These are phyloP conservation scores for Solanum bulbocastanum DNA, from an alignment of 257 asterid genomes.

Conservation along the genomic window DNA sequence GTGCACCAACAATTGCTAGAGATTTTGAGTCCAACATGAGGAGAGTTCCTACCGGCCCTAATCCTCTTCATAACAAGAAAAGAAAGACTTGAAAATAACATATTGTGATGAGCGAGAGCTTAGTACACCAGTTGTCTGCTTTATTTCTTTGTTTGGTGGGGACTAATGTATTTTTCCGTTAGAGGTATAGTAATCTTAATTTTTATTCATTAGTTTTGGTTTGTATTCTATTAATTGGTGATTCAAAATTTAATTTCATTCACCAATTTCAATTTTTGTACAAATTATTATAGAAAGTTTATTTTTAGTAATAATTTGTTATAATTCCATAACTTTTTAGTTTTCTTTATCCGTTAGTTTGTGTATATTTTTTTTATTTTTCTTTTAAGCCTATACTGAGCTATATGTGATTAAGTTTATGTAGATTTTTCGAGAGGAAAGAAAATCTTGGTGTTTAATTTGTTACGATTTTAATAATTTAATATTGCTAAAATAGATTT, in stretches of 20 bases:
- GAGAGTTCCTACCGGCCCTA: slow-evolving; percentile 51
- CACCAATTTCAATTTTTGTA: slow-evolving; percentile 3
- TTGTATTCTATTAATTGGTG: slow-evolving; percentile 4
- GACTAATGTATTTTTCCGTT: not conserved
- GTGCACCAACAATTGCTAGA: not conserved
- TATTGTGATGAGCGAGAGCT: not conserved
- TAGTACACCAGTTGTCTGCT: not conserved
- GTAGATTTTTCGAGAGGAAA: not conserved
- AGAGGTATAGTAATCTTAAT: not conserved
- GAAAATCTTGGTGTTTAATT: not conserved
- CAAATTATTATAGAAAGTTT: slow-evolving; percentile 2
- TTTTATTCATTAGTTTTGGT: not conserved
- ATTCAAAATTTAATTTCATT: not conserved
- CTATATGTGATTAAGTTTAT: not conserved
- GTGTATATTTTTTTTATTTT: not conserved
- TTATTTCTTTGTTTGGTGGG: not conserved
- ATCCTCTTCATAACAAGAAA: slow-evolving; percentile 56
- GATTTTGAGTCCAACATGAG: slow-evolving; percentile 34
- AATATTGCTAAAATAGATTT: not conserved
- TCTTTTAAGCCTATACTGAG: not conserved
- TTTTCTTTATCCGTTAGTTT: not conserved
- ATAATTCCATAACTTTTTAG: not conserved
- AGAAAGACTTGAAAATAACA: not conserved
- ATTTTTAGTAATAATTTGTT: not conserved
- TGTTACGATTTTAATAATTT: not conserved